Evolutionary conservation across 331 rosid genomes (phyloP).

Genomic region (Pyrus hybrid): DNA sequence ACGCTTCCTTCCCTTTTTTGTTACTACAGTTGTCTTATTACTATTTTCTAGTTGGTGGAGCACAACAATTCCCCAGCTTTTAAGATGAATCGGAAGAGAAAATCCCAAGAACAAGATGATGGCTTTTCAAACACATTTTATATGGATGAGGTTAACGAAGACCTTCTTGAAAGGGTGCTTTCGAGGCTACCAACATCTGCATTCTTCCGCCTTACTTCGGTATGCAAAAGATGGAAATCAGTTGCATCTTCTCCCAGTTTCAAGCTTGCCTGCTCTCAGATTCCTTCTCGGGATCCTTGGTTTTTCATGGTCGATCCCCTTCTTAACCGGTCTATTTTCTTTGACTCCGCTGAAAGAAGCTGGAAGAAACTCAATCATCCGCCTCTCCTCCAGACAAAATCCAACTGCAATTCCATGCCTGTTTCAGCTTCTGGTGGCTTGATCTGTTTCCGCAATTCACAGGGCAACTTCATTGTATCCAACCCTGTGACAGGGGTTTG

Average conservation of each 20-base stretch:
- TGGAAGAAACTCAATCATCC: constrained; percentile 72
- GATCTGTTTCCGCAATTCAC: constrained; percentile 60
- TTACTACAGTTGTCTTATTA: constrained; percentile 33
- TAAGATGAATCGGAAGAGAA: constrained; percentile 54
- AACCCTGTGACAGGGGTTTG: constrained; percentile 68
- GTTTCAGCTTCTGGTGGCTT: constrained; percentile 91
- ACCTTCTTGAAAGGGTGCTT: constrained; percentile 80
- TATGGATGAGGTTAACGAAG: constrained; percentile 80
- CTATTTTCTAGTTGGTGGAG: constrained; percentile 39
- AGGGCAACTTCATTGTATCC: constrained; percentile 47
- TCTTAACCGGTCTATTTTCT: constrained; percentile 51
- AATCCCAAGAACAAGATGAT: constrained; percentile 30
- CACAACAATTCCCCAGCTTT: constrained; percentile 9
- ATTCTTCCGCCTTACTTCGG: constrained; percentile 75
- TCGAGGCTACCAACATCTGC: constrained; percentile 89
- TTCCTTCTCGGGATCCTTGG: constrained; percentile 84
- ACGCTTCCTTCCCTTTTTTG: background rate
- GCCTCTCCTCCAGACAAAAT: constrained; percentile 23
- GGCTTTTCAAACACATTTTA: constrained; percentile 24
- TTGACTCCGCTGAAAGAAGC: constrained; percentile 64
- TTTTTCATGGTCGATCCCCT: constrained; percentile 80
- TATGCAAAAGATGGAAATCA: constrained; percentile 93
- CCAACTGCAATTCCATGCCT: constrained; percentile 52
- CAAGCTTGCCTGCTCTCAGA: constrained; percentile 70
- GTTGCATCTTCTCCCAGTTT: constrained; percentile 65